A percentile compares a stretch with the other conserved stretches of the same genome.
Evolutionary conservation across 2,329 filamentous ascomycete species (phyloP).

Genomic region (Aspergillus novoparasiticus): DNA sequence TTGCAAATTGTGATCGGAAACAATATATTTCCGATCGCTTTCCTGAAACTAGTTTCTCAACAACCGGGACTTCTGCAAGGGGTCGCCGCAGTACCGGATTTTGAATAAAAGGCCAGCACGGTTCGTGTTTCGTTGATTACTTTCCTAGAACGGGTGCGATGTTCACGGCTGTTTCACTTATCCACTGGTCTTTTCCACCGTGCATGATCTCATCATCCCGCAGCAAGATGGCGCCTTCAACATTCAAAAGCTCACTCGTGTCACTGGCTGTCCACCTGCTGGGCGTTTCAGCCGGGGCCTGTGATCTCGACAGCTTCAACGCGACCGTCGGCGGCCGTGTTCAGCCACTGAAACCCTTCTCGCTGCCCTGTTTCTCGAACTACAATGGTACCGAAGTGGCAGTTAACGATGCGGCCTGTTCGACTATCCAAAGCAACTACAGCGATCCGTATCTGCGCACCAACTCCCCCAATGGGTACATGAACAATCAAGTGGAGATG

Average conservation of each 20-base stretch:
- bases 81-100: background rate
- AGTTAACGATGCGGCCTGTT: conserved; percentile 8
- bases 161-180: conserved; percentile 2
- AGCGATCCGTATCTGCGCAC: conserved; percentile 18
- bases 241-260: conserved; percentile 3
- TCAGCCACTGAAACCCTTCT: conserved; percentile 13
- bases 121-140: background rate
- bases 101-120: background rate
- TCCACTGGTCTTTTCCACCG: background rate
- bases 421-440: conserved; percentile 16
- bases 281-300: conserved; percentile 2
- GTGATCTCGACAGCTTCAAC: conserved; percentile 11
- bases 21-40: background rate
- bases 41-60: background rate
- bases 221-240: conserved; percentile 13
- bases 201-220: conserved; percentile 6
- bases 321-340: conserved; percentile 13
- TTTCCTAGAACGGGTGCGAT: conserved; percentile 6
- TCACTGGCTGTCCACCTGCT: conserved; percentile 4
- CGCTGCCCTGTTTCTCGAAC: conserved; percentile 17
- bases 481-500: conserved; percentile 27
- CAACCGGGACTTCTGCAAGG: background rate
- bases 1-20: background rate
- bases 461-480: conserved; percentile 23
- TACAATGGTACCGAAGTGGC: conserved; percentile 14